These are phyloP conservation scores for Escallonia herrerae DNA, from an alignment of 129 eudicot species.

Conservation along the genomic window DNA sequence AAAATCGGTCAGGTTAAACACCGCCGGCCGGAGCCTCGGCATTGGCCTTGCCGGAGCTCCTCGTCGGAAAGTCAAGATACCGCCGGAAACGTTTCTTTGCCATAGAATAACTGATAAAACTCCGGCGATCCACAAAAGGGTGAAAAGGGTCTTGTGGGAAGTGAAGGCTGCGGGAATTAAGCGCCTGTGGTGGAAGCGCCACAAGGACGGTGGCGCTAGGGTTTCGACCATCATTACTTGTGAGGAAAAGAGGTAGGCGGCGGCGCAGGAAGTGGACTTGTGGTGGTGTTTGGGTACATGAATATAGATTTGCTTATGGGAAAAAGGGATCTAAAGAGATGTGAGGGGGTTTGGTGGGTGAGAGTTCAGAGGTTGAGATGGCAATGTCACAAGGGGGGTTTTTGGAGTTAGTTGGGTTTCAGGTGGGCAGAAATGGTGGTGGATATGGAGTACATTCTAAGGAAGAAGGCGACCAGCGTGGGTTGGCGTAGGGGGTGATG, in stretches of 20 bases:
- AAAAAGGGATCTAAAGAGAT: background rate
- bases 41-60: constrained; percentile 8
- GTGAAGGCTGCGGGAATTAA: constrained; percentile 35
- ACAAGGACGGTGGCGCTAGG: constrained; percentile 29
- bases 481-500: too few species aligned
- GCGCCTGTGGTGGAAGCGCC: constrained; percentile 44
- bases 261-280: background rate
- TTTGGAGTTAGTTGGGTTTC: constrained; percentile 16
- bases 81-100: constrained; percentile 49
- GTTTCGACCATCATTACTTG: constrained; percentile 44
- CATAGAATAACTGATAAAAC: constrained; percentile 54
- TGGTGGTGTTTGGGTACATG: constrained; percentile 17
- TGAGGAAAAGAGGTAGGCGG: constrained; percentile 7
- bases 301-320: constrained; percentile 1
- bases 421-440: constrained; percentile 12
- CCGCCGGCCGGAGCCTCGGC: constrained; percentile 64
- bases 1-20: constrained; percentile 68
- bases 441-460: constrained; percentile 44
- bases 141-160: constrained; percentile 53
- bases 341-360: constrained; percentile 17
- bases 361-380: constrained; percentile 11
- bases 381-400: constrained; percentile 24
- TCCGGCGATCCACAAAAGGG: constrained; percentile 52
- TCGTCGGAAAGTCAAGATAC: constrained; percentile 39
- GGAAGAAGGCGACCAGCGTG: constrained; percentile 7